phyloP scores from a whole-genome alignment of 1,284 basidiomycete species.

The Rhodotorula glutinis region DNA sequence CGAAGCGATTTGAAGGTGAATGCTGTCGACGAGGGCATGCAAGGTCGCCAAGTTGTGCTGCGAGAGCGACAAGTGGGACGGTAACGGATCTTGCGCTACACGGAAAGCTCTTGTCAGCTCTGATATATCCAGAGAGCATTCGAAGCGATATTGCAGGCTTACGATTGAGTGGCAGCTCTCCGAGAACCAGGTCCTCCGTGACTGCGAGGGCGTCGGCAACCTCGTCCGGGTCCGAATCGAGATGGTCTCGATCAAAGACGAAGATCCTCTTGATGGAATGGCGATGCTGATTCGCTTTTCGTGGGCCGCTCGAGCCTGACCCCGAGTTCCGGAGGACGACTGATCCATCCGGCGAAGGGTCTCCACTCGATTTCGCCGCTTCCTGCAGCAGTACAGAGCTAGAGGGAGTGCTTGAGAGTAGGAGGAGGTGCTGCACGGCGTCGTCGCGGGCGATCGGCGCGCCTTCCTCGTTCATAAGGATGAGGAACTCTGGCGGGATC shows the following conservation, averaged over 20 bases:
- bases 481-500: slow-evolving; percentile 37
- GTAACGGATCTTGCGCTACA: slow-evolving; percentile 35
- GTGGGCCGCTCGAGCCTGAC: not conserved
- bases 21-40: slow-evolving; percentile 34
- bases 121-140: not conserved
- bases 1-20: slow-evolving; percentile 33
- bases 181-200: slow-evolving; percentile 31
- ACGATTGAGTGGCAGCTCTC: slow-evolving; percentile 35
- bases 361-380: not conserved
- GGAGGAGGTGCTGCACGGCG: slow-evolving; percentile 20
- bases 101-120: not conserved
- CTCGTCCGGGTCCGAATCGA: slow-evolving; percentile 38
- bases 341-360: not conserved
- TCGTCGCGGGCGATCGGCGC: slow-evolving; percentile 29
- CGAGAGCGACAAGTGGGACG: slow-evolving; percentile 40
- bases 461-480: slow-evolving; percentile 39
- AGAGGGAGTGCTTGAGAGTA: slow-evolving; percentile 6
- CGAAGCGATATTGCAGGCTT: not conserved
- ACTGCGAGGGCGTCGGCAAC: slow-evolving; percentile 25
- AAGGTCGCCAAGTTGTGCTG: slow-evolving; percentile 40
- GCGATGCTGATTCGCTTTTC: not conserved
- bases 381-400: not conserved
- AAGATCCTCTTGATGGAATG: slow-evolving; percentile 13
- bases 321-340: not conserved
- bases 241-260: slow-evolving; percentile 37